Conservation (phyloP, 2,329 filamentous ascomycete genomes). For the Rutstroemia sp. region DNA sequence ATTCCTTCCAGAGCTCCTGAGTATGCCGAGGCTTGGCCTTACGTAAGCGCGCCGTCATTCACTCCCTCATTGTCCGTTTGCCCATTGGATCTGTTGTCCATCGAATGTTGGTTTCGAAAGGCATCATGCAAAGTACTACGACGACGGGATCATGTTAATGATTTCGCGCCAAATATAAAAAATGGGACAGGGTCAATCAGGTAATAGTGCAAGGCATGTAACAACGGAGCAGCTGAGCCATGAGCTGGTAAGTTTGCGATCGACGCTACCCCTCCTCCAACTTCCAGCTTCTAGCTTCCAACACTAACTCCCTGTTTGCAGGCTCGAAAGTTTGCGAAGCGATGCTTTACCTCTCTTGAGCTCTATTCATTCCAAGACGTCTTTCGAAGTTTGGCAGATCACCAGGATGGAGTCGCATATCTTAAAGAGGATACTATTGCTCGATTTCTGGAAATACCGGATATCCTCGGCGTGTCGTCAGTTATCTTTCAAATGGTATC, state of each 20-base stretch:
- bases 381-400: conserved; percentile 62
- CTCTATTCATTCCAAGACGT: conserved; percentile 68
- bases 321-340: conserved; percentile 58
- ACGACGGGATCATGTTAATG: too few relatives aligned
- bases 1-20: too few relatives aligned
- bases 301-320: conserved; percentile 25
- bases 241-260: conserved; percentile 24
- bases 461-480: conserved; percentile 58
- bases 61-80: too few relatives aligned
- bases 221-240: conserved; percentile 29
- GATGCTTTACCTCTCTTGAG: conserved; percentile 65
- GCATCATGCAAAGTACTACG: too few relatives aligned
- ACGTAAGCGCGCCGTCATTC: too few relatives aligned
- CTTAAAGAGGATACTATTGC: conserved; percentile 64
- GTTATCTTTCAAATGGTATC: conserved; percentile 66
- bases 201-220: conserved; percentile 17
- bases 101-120: too few relatives aligned
- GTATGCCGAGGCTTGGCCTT: too few relatives aligned
- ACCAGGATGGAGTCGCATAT: conserved; percentile 53
- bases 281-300: not conserved
- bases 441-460: conserved; percentile 66
- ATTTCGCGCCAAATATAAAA: conserved; percentile 1
- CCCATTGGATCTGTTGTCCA: too few relatives aligned
- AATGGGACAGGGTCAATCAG: conserved; percentile 31
- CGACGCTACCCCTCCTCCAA: not conserved